Evolutionary conservation across 2,329 filamentous ascomycete species (phyloP).

Genomic region (Setomelanomma holmii): DNA sequence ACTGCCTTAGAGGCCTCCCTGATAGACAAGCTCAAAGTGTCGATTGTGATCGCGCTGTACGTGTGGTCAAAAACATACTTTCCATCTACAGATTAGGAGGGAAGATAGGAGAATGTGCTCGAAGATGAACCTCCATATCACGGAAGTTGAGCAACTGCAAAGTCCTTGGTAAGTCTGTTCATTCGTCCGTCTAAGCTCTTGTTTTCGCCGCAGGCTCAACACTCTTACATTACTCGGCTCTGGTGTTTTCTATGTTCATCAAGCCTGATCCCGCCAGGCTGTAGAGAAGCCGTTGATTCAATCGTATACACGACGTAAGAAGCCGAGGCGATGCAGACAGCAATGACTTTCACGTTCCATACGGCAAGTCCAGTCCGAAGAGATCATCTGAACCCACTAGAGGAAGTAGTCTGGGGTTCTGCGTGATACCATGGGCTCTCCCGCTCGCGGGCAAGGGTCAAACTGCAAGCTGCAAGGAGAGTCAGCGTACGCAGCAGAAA

Average conservation of each 20-base stretch:
- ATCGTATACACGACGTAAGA: neutral
- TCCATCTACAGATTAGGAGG: no score
- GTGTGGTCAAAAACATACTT: no score
- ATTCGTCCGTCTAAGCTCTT: no score
- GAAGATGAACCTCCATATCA: no score
- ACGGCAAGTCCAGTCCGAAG: neutral
- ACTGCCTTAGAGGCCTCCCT: no score
- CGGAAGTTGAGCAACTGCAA: no score
- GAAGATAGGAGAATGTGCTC: no score
- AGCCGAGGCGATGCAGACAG: neutral
- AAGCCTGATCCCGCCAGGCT: neutral
- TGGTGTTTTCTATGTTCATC: neutral
- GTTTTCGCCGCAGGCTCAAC: no score
- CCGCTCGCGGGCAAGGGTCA: slow-evolving; percentile 94
- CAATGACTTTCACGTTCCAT: neutral
- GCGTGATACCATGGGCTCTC: slow-evolving; percentile 95
- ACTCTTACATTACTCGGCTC: no score
- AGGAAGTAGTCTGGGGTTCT: slow-evolving; percentile 99
- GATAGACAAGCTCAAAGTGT: no score
- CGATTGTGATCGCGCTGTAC: no score
- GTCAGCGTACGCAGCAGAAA: slow-evolving; percentile 25
- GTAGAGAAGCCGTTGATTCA: neutral
- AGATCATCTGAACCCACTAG: slow-evolving; percentile 60
- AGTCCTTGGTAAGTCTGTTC: no score
- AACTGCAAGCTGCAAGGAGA: slow-evolving; percentile 84